These are phyloP conservation scores for Lodderomyces orthopsilosis DNA, from an alignment of 1,139 yeast species.

Conservation along the genomic window DNA sequence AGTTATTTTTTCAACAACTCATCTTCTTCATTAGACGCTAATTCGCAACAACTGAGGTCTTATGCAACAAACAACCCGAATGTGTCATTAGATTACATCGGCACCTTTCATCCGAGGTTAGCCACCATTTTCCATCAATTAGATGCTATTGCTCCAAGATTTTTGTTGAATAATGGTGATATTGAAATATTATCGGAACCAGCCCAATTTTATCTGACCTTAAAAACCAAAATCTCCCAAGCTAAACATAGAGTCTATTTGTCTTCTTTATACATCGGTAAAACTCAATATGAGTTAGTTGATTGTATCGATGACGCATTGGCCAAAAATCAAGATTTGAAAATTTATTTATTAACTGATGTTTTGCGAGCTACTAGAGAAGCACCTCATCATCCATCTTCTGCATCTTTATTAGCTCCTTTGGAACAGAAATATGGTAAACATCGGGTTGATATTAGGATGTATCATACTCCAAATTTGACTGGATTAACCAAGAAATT, in stretches of 20 bases:
- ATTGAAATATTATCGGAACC: slow-evolving; percentile 69
- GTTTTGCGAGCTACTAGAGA: slow-evolving; percentile 93
- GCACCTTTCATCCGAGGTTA: slow-evolving; percentile 47
- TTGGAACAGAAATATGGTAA: slow-evolving; percentile 65
- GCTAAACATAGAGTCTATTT: slow-evolving; percentile 69
- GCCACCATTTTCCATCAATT: slow-evolving; percentile 52
- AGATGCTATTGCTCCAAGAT: slow-evolving; percentile 69
- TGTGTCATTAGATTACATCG: slow-evolving; percentile 16
- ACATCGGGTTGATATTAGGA: slow-evolving; percentile 71
- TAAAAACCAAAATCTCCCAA: slow-evolving; percentile 52
- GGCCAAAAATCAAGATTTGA: slow-evolving; percentile 53
- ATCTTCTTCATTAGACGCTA: not conserved
- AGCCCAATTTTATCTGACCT: slow-evolving; percentile 58
- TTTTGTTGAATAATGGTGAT: slow-evolving; percentile 56
- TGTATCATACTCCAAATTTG: slow-evolving; percentile 89
- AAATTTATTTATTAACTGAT: slow-evolving; percentile 76
- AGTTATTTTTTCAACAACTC: slow-evolving; percentile 9
- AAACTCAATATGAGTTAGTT: slow-evolving; percentile 70
- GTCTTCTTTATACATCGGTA: slow-evolving; percentile 86
- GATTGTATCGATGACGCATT: slow-evolving; percentile 61
- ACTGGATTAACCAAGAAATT: slow-evolving; percentile 61
- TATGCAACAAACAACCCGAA: slow-evolving; percentile 30
- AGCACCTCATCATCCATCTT: slow-evolving; percentile 65
- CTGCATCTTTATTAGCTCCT: slow-evolving; percentile 72
- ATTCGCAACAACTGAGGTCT: slow-evolving; percentile 4